A percentile compares a stretch with the other conserved stretches of the same genome.
phyloP scores from a whole-genome alignment of 108 stramenopile species.

The Nannochloropsis granulata region DNA sequence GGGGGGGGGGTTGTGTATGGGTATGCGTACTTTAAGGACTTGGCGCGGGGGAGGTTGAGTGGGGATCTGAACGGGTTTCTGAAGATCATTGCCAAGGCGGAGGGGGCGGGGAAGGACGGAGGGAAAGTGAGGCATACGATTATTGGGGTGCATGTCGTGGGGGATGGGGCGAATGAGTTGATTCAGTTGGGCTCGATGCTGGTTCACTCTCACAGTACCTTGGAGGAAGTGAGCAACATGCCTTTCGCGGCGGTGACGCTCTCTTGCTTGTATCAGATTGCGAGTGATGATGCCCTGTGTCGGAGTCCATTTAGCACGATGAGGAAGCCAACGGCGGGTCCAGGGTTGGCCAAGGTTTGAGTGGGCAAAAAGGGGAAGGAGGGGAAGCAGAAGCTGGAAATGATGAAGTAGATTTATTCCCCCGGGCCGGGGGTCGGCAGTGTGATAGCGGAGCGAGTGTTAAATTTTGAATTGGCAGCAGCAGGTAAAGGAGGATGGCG shows the following conservation, averaged over 20 bases:
- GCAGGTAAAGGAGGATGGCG: no score
- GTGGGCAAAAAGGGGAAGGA: no score
- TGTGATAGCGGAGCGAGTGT: no score
- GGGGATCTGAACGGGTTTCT: conserved; percentile 17
- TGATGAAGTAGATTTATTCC: no score
- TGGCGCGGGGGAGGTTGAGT: conserved; percentile 14
- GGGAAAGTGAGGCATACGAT: conserved; percentile 5
- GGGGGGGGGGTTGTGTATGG: conserved; percentile 6
- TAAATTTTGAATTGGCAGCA: no score
- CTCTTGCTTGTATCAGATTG: conserved; percentile 29
- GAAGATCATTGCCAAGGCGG: conserved; percentile 12
- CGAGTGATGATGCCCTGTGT: conserved; percentile 30
- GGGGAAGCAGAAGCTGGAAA: no score
- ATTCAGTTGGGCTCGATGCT: conserved; percentile 31
- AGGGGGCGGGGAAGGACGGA: not conserved
- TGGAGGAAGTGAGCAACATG: conserved; percentile 32
- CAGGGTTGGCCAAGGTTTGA: no score
- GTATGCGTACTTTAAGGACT: conserved; percentile 24
- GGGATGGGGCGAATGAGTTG: conserved; percentile 31
- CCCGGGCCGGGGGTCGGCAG: no score
- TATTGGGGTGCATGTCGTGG: conserved; percentile 11
- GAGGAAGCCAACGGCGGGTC: not conserved
- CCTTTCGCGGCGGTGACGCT: conserved; percentile 35
- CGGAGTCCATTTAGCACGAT: conserved; percentile 11
- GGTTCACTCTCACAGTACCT: conserved; percentile 1